Conservation (phyloP, 2,329 filamentous ascomycete species). For the Diaporthe sp. region DNA sequence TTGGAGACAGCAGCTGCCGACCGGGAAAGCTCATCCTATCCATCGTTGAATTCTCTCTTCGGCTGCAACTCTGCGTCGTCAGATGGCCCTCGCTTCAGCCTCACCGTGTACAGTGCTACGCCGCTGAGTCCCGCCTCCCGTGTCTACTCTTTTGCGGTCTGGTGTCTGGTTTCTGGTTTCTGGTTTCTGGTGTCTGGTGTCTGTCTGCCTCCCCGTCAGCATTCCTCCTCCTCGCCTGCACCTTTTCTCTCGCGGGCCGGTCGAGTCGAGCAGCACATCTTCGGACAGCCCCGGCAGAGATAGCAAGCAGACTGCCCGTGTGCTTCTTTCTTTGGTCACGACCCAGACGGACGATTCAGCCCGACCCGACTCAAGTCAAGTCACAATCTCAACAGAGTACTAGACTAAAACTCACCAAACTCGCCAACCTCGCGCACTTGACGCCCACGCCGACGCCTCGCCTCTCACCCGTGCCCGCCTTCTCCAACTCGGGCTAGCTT, state of each 20-base stretch:
- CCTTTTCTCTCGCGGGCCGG: too few species aligned
- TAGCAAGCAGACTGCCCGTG: not conserved
- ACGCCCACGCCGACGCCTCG: not conserved
- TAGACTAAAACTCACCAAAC: not conserved
- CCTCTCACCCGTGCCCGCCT: conserved; percentile 1
- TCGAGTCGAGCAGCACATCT: not conserved
- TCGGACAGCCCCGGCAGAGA: not conserved
- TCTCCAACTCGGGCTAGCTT: conserved; percentile 24
- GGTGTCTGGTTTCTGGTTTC: not conserved
- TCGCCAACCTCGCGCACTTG: conserved; percentile 16
- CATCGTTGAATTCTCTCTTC: conserved; percentile 1
- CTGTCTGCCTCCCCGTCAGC: too few species aligned
- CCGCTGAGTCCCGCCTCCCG: not conserved
- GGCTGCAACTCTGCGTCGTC: conserved; percentile 22
- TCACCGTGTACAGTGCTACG: conserved; percentile 19
- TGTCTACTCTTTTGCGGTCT: not conserved
- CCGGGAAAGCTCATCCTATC: conserved; percentile 21
- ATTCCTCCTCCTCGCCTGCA: not conserved
- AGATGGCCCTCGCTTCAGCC: conserved; percentile 22
- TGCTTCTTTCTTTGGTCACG: not conserved
- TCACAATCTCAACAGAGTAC: conserved; percentile 6
- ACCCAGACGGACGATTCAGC: not conserved
- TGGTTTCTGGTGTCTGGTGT: too few species aligned
- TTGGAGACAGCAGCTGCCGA: not conserved
- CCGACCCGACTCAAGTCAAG: not conserved